Conservation (phyloP, 2,329 filamentous ascomycete species). For the Pleoardoris graminearum region DNA sequence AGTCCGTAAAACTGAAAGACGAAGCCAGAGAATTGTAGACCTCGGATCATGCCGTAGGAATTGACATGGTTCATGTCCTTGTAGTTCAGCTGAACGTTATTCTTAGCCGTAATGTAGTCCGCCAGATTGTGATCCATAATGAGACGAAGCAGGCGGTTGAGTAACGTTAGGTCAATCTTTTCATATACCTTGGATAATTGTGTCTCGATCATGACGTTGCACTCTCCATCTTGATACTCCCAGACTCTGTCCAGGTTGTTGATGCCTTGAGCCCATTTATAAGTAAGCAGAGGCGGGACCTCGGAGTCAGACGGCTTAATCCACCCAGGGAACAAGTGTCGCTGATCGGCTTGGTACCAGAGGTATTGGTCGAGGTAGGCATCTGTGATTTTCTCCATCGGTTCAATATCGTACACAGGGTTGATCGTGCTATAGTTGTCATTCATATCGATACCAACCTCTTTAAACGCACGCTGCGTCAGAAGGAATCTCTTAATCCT, state of each 20-base stretch:
- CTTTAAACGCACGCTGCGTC: conserved; percentile 97
- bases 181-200: conserved; percentile 99
- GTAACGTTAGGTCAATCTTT: conserved; percentile 94
- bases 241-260: conserved; percentile 97
- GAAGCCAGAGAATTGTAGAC: conserved; percentile 95
- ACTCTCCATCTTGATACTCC: conserved; percentile 91
- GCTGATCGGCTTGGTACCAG: conserved; percentile 98
- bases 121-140: conserved; percentile 99
- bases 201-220: conserved; percentile 98
- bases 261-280: conserved; percentile 99
- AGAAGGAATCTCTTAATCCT: conserved; percentile 97
- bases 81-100: conserved; percentile 98
- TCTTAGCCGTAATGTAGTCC: conserved; percentile 99
- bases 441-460: conserved; percentile 99
- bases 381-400: conserved; percentile 99
- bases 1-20: conserved; percentile 99
- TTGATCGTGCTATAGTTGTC: conserved; percentile 99
- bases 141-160: conserved; percentile 87
- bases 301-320: conserved; percentile 99
- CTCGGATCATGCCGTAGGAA: conserved; percentile 97
- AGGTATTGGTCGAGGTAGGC: conserved; percentile 98
- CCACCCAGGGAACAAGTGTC: conserved; percentile 96
- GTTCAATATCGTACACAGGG: conserved; percentile 97
- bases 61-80: conserved; percentile 99
- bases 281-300: conserved; percentile 88